Percentiles rank a stretch among this genome's conserved stretches.
Conservation (phyloP, 2,329 filamentous ascomycete species). For the Rhytidhysteron rufulum region DNA sequence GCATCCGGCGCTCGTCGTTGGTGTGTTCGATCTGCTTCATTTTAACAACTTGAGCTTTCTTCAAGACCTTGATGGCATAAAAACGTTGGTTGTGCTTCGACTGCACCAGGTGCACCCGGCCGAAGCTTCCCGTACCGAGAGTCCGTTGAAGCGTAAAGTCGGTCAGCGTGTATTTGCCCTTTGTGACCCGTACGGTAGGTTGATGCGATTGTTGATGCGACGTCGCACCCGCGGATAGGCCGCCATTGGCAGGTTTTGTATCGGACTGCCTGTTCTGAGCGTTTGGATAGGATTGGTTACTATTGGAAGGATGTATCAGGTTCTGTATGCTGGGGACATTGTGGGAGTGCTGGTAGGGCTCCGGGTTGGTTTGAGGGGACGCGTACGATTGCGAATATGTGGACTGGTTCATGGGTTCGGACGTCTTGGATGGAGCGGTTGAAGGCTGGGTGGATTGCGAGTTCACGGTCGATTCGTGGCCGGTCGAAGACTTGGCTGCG, state of each 20-base stretch:
- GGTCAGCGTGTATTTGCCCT: conserved; percentile 91
- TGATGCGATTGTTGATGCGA: conserved; percentile 31
- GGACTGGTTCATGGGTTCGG: conserved; percentile 39
- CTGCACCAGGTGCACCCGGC: conserved; percentile 92
- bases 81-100: conserved; percentile 97
- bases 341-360: conserved; percentile 46
- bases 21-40: conserved; percentile 99
- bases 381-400: conserved; percentile 30
- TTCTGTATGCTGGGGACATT: conserved; percentile 80
- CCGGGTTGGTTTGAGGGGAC: conserved; percentile 27
- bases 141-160: conserved; percentile 92
- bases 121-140: conserved; percentile 93
- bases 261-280: conserved; percentile 10
- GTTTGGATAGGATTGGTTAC: conserved; percentile 22
- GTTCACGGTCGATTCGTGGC: conserved; percentile 10
- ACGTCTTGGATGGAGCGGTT: conserved; percentile 23
- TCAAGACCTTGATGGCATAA: conserved; percentile 97
- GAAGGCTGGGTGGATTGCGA: conserved; percentile 15
- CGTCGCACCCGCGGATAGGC: conserved; percentile 34
- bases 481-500: conserved; percentile 27
- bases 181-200: conserved; percentile 64
- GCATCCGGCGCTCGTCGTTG: conserved; percentile 94
- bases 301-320: conserved; percentile 64
- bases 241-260: conserved; percentile 31
- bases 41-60: conserved; percentile 97